Conservation (phyloP, 163 green algal species). For the Scenedesmus sp. region DNA sequence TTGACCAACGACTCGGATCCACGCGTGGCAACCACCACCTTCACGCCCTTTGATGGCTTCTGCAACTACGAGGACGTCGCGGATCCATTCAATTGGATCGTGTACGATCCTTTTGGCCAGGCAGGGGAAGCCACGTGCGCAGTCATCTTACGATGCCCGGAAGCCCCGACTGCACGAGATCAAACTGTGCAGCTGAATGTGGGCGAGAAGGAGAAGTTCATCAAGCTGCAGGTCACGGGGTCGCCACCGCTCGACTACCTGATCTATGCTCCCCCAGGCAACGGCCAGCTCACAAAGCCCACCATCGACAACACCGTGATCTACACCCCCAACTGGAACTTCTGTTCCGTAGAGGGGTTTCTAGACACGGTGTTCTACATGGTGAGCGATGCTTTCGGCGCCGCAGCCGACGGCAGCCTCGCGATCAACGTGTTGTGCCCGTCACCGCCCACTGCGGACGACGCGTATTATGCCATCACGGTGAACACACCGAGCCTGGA, state of each 20-base stretch:
- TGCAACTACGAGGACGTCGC: slow-evolving; percentile 1
- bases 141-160: slow-evolving; percentile 6
- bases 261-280: slow-evolving; percentile 23
- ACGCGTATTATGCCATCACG: background rate
- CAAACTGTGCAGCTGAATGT: background rate
- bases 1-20: background rate
- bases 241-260: slow-evolving; percentile 25
- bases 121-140: slow-evolving; percentile 22
- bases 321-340: slow-evolving; percentile 19
- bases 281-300: background rate
- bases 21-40: background rate
- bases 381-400: slow-evolving; percentile 28
- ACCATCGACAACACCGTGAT: background rate
- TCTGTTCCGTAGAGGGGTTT: background rate
- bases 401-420: slow-evolving; percentile 14
- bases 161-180: slow-evolving; percentile 9
- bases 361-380: slow-evolving; percentile 29
- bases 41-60: slow-evolving; percentile 9
- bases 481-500: background rate
- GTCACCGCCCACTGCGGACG: background rate
- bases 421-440: slow-evolving; percentile 26
- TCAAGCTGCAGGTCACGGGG: slow-evolving; percentile 34
- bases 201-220: background rate
- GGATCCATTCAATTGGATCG: slow-evolving; percentile 37
- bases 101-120: slow-evolving; percentile 45